phyloP scores from a whole-genome alignment of 768 basidiomycete genomes.

The Boletus patriciae region DNA sequence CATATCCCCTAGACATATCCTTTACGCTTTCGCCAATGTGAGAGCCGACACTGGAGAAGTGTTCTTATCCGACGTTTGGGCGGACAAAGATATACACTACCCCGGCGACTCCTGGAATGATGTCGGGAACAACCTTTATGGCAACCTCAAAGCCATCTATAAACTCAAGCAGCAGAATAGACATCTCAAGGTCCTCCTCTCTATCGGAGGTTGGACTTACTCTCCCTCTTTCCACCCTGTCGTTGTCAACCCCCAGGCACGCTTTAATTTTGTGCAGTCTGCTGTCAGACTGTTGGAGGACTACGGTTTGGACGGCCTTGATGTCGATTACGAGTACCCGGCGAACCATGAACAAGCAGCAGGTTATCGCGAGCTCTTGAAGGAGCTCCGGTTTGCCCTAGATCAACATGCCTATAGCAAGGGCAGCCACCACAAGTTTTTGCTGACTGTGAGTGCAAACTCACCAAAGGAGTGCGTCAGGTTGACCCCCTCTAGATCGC shows the following conservation, averaged over 20 bases:
- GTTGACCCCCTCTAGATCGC: slow-evolving; percentile 58
- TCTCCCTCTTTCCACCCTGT: slow-evolving; percentile 85
- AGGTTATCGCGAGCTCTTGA: slow-evolving; percentile 82
- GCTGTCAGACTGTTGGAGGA: slow-evolving; percentile 83
- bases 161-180: slow-evolving; percentile 84
- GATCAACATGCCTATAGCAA: slow-evolving; percentile 72
- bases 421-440: slow-evolving; percentile 59
- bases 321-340: slow-evolving; percentile 94
- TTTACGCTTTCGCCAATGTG: slow-evolving; percentile 93
- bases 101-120: slow-evolving; percentile 96
- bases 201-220: slow-evolving; percentile 96
- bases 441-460: slow-evolving; percentile 63
- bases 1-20: slow-evolving; percentile 61
- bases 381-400: slow-evolving; percentile 69
- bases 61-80: slow-evolving; percentile 85
- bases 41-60: slow-evolving; percentile 84
- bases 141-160: slow-evolving; percentile 93
- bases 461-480: not conserved
- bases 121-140: slow-evolving; percentile 84
- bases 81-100: slow-evolving; percentile 97
- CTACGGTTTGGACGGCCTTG: slow-evolving; percentile 89
- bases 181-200: slow-evolving; percentile 76
- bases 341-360: slow-evolving; percentile 70
- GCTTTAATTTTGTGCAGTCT: slow-evolving; percentile 78
- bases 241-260: slow-evolving; percentile 59